Conservation (phyloP, 2,329 filamentous ascomycete species). For the Tolypocladium capitatum region DNA sequence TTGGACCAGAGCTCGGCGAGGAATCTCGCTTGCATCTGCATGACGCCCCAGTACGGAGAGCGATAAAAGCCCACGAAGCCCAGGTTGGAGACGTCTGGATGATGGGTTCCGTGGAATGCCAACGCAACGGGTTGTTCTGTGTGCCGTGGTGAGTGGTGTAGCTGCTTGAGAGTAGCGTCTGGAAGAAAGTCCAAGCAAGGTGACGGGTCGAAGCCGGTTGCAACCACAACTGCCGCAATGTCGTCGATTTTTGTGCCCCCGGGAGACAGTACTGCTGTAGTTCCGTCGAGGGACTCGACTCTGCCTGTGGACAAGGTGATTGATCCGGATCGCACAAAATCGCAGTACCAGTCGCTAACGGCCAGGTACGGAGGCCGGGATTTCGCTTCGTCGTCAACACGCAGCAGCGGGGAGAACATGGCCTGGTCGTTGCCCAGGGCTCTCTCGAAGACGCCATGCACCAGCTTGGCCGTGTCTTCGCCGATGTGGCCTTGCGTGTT, state of each 20-base stretch:
- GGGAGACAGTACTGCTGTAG: conserved; percentile 19
- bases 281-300: conserved; percentile 19
- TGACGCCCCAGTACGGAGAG: conserved; percentile 73
- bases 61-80: conserved; percentile 78
- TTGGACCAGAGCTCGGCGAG: conserved; percentile 46
- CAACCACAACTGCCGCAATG: conserved; percentile 56
- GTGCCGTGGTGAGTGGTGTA: conserved; percentile 44
- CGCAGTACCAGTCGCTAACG: conserved; percentile 58
- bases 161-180: conserved; percentile 33
- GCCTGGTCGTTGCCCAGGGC: conserved; percentile 42
- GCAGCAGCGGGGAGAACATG: conserved; percentile 30
- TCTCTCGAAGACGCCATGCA: conserved; percentile 36
- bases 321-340: conserved; percentile 56
- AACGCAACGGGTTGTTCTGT: conserved; percentile 50
- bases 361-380: conserved; percentile 50
- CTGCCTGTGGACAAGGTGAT: conserved; percentile 40
- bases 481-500: conserved; percentile 54
- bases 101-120: conserved; percentile 52
- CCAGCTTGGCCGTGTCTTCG: conserved; percentile 38
- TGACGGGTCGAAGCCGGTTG: conserved; percentile 60
- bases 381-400: conserved; percentile 24
- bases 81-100: conserved; percentile 46
- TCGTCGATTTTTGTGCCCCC: conserved; percentile 29
- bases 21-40: conserved; percentile 73
- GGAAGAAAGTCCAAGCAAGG: conserved; percentile 53